Conservation (phyloP, 73 alveolate species). For the Paramecium primaurelia region DNA sequence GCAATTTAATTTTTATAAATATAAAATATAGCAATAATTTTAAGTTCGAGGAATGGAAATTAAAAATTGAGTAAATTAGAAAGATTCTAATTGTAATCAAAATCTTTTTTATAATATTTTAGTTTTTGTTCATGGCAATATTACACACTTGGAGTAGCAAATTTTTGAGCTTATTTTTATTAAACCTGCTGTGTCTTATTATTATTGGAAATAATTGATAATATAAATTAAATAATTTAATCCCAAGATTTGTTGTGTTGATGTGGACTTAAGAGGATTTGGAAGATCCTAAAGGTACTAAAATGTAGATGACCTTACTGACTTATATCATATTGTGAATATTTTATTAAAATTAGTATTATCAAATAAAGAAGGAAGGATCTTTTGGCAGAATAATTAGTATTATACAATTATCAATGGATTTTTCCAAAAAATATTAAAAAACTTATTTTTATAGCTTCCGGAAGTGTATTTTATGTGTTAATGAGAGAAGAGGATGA, state of each 20-base stretch:
- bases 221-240: background rate
- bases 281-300: background rate
- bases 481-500: background rate
- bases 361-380: background rate
- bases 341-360: background rate
- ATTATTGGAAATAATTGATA: background rate
- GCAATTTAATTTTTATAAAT: no score
- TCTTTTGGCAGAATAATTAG: background rate
- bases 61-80: background rate
- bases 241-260: background rate
- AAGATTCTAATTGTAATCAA: background rate
- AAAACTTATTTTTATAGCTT: conserved; percentile 2
- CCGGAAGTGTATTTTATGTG: background rate
- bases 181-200: background rate
- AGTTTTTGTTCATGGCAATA: background rate
- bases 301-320: background rate
- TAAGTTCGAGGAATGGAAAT: background rate
- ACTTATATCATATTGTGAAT: background rate
- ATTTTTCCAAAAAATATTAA: background rate
- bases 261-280: conserved; percentile 27
- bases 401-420: background rate
- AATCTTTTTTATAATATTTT: background rate
- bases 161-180: no score
- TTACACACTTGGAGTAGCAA: background rate
- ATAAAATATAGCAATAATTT: no score